phyloP scores from a whole-genome alignment of 2,329 filamentous ascomycete species.

The Verticillium zaregamsianum region DNA sequence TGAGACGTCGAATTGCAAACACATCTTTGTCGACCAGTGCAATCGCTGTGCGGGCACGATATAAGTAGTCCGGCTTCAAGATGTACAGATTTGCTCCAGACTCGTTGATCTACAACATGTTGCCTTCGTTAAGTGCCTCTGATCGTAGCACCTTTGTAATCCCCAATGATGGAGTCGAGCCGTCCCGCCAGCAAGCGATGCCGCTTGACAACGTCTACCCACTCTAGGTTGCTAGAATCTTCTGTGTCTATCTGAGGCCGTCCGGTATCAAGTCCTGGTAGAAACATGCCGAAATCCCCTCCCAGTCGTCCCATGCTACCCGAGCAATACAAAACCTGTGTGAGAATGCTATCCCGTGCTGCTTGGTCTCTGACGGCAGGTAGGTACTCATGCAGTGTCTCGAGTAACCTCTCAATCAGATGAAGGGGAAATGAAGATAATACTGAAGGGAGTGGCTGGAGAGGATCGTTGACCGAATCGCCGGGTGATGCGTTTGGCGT shows the following conservation, averaged over 20 bases:
- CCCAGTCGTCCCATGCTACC: constrained; percentile 85
- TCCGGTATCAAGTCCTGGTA: constrained; percentile 53
- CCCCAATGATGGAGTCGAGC: constrained; percentile 63
- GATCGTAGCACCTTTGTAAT: constrained; percentile 30
- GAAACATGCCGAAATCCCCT: constrained; percentile 86
- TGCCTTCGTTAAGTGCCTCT: background rate
- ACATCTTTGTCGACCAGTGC: too few species aligned
- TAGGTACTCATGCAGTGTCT: constrained; percentile 71
- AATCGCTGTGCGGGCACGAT: too few species aligned
- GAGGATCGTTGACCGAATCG: constrained; percentile 27
- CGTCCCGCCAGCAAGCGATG: constrained; percentile 81
- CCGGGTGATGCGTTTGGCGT: background rate
- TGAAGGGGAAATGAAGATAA: constrained; percentile 81
- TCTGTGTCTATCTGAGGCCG: constrained; percentile 26
- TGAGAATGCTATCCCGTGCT: constrained; percentile 81
- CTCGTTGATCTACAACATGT: too few species aligned
- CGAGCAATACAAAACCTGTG: constrained; percentile 89
- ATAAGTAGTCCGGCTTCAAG: too few species aligned
- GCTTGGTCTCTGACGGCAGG: constrained; percentile 77
- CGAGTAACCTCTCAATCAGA: constrained; percentile 74
- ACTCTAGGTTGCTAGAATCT: constrained; percentile 45
- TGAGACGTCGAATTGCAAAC: too few species aligned
- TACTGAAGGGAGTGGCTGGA: constrained; percentile 67
- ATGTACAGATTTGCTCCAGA: background rate
- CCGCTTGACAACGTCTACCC: constrained; percentile 85